phyloP scores from a whole-genome alignment of 768 basidiomycete species.

The Suillus lakei region DNA sequence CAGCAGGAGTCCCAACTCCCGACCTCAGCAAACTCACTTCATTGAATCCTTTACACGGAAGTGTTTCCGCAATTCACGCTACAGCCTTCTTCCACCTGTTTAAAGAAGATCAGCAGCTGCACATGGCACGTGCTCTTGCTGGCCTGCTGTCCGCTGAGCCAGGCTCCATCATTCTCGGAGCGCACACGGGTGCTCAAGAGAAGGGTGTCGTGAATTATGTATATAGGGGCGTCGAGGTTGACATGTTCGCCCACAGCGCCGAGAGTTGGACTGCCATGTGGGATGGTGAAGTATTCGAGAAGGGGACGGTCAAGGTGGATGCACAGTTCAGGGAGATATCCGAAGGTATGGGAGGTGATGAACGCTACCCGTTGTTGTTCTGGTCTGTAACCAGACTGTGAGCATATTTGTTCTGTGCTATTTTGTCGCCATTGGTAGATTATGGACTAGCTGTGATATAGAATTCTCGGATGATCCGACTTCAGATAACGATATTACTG shows the following conservation, averaged over 20 bases:
- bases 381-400: background rate
- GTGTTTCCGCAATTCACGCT: constrained; percentile 51
- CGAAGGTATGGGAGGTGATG: background rate
- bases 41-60: constrained; percentile 48
- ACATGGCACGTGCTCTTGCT: constrained; percentile 47
- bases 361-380: background rate
- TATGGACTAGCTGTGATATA: background rate
- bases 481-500: too few species aligned
- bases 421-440: background rate
- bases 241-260: constrained; percentile 37
- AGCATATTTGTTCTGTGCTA: background rate
- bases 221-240: background rate
- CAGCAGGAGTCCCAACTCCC: constrained; percentile 23
- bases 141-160: constrained; percentile 46
- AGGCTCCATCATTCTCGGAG: constrained; percentile 53
- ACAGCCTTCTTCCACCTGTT: constrained; percentile 56
- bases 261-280: constrained; percentile 43
- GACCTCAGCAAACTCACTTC: constrained; percentile 38
- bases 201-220: background rate
- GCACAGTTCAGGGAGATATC: background rate
- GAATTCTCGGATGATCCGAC: background rate
- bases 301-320: constrained; percentile 37
- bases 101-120: constrained; percentile 40
- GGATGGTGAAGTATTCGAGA: constrained; percentile 41
- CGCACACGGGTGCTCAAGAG: constrained; percentile 34